A percentile compares a stretch with the other conserved stretches of the same genome.
Evolutionary conservation across 345 rosid species (phyloP).

Genomic region (Populus ilicifolia): DNA sequence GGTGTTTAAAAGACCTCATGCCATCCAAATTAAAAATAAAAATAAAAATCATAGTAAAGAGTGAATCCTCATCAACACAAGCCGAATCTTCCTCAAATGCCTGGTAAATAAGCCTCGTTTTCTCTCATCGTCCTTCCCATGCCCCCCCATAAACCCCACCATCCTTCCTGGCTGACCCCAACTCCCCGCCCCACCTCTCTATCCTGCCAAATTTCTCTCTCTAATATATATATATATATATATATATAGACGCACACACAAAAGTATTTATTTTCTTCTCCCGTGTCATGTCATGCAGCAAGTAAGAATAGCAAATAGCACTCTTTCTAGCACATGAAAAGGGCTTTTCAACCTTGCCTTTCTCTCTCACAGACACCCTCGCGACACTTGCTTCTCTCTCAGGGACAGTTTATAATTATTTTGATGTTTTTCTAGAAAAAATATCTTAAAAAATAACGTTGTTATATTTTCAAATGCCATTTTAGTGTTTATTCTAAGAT

Average conservation of each 20-base stretch:
- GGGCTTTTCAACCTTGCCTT: neutral
- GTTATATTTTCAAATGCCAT: too few relatives aligned
- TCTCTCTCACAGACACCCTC: conserved; percentile 21
- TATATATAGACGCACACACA: too few relatives aligned
- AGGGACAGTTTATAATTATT: too few relatives aligned
- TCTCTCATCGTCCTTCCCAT: conserved; percentile 29
- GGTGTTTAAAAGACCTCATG: too few relatives aligned
- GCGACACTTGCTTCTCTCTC: conserved; percentile 36
- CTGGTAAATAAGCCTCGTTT: conserved; percentile 33
- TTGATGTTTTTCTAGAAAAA: too few relatives aligned
- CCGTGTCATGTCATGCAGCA: conserved; percentile 59
- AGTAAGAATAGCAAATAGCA: conserved; percentile 7
- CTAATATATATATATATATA: neutral
- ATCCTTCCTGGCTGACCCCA: conserved; percentile 6
- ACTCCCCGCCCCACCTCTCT: too few relatives aligned
- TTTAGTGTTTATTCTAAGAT: too few relatives aligned
- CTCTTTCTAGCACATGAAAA: neutral
- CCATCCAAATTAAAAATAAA: too few relatives aligned
- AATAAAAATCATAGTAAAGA: too few relatives aligned
- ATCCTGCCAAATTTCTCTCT: conserved; percentile 7
- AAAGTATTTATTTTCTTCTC: conserved; percentile 5
- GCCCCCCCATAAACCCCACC: conserved; percentile 32
- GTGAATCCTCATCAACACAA: neutral
- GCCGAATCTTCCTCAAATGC: neutral
- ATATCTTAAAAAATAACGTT: too few relatives aligned